Evolutionary conservation across 2,329 filamentous ascomycete genomes (phyloP).

Genomic region (Apiospora sp.): DNA sequence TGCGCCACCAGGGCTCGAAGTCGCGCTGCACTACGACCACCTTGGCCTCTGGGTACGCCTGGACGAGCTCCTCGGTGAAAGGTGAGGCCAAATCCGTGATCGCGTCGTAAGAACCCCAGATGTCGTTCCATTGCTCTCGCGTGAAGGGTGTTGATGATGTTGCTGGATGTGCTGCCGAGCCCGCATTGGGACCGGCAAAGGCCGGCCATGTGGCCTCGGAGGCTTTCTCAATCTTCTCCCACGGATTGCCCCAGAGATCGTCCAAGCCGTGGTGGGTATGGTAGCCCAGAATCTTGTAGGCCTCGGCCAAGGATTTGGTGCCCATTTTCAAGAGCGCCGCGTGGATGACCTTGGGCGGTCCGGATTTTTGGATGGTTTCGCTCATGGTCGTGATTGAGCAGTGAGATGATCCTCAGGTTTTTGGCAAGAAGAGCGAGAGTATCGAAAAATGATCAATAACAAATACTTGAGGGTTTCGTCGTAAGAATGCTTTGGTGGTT

Average conservation of each 20-base stretch:
- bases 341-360: conserved; percentile 26
- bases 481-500: neutral
- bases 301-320: conserved; percentile 30
- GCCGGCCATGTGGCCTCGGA: conserved; percentile 30
- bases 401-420: neutral
- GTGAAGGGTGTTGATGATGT: conserved; percentile 4
- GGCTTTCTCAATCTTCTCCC: conserved; percentile 29
- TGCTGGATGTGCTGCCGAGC: neutral
- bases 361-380: neutral
- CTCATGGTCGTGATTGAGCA: neutral
- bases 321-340: conserved; percentile 30
- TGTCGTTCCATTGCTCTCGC: conserved; percentile 28
- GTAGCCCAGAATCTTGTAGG: conserved; percentile 29
- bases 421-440: neutral
- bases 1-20: conserved; percentile 36
- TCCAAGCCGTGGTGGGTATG: conserved; percentile 27
- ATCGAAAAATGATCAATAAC: no score
- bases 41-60: conserved; percentile 35
- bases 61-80: conserved; percentile 32
- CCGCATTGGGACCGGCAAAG: conserved; percentile 17
- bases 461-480: neutral
- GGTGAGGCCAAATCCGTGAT: conserved; percentile 33
- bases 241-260: conserved; percentile 30
- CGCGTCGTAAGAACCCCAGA: conserved; percentile 32
- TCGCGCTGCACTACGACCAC: conserved; percentile 36